These are phyloP conservation scores for Phoma sp. DNA, from an alignment of 2,329 filamentous ascomycete genomes.

Conservation along the genomic window DNA sequence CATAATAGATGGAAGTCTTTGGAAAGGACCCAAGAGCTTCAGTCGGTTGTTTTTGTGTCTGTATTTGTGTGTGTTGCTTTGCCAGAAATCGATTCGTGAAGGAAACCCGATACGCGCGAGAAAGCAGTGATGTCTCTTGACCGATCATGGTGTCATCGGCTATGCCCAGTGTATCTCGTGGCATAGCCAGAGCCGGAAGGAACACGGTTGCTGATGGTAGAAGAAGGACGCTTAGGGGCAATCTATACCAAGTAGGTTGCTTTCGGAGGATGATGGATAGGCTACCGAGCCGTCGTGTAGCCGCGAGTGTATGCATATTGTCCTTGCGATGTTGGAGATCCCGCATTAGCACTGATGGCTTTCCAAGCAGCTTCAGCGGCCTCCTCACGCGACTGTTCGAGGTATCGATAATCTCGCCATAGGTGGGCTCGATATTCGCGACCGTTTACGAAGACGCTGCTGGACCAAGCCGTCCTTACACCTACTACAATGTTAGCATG, in stretches of 20 bases:
- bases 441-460: constrained; percentile 45
- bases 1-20: neutral
- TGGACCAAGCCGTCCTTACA: constrained; percentile 47
- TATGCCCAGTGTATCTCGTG: neutral
- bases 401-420: constrained; percentile 48
- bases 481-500: constrained; percentile 32
- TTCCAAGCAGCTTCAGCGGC: constrained; percentile 47
- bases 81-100: neutral
- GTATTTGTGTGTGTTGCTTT: neutral
- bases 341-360: constrained; percentile 25
- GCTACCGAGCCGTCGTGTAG: constrained; percentile 33
- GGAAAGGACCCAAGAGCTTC: neutral
- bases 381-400: constrained; percentile 48
- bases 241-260: neutral
- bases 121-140: too few relatives aligned
- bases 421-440: constrained; percentile 44
- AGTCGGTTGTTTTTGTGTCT: neutral
- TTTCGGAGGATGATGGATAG: neutral
- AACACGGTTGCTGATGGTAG: neutral
- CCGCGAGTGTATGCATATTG: constrained; percentile 30
- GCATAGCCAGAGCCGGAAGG: neutral
- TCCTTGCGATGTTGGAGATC: constrained; percentile 17
- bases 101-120: neutral
- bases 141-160: too few relatives aligned
- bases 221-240: neutral